Evolutionary conservation across 805 yeast species (phyloP), one percentile per base, ranked within the genome.

Genomic region (Tetrapisispora nanseiensis): DNA sequence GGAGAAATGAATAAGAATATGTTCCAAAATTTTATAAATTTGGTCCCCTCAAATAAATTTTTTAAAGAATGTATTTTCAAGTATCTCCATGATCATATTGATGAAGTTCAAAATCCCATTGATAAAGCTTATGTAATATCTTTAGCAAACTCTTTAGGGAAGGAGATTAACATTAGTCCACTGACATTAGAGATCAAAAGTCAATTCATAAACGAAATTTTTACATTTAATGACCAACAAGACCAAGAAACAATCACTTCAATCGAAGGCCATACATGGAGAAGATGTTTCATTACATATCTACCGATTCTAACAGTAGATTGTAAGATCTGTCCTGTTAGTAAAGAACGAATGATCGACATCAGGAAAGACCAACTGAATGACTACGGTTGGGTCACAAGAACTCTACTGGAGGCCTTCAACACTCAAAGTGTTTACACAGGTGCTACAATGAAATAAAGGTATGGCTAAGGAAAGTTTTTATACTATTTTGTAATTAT

Each of bases 281-380:
- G 52, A 28, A 49, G 69, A 22, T 69, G 74, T 47, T 48, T 61
- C 12, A 49, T 62, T 4, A 65, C 70, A 1, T 44, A 67, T 24
- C 46, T 67, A 13, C 74, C 74, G 1, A 39, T 69, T 7, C 36
- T 66, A 26, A 56, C 59, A 8, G 56, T 68, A 4, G 44, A 56
- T 8, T 56, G 65, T 3, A 63, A 57, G 34, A 44, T 53, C 5
- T 69, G 72, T 45, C 58, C 61, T 13, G 63, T 63, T 6, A 67
- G 67, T 43, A 53, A 51, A 1, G 46, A 54, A 16, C 51, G 62
- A 31, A 52, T 63, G 9, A 50, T 62, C 28, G 62, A 62, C 40
- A 46, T 61, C 16, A 45, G 43, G 9, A 41, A 49, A 19, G 65
- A 62, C 42, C 28, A 19, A 1, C 21, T 37, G 1, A 61, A 60